These are phyloP conservation scores for Microcyclospora tardicrescens DNA, from an alignment of 2,329 filamentous ascomycete genomes.

Conservation along the genomic window DNA sequence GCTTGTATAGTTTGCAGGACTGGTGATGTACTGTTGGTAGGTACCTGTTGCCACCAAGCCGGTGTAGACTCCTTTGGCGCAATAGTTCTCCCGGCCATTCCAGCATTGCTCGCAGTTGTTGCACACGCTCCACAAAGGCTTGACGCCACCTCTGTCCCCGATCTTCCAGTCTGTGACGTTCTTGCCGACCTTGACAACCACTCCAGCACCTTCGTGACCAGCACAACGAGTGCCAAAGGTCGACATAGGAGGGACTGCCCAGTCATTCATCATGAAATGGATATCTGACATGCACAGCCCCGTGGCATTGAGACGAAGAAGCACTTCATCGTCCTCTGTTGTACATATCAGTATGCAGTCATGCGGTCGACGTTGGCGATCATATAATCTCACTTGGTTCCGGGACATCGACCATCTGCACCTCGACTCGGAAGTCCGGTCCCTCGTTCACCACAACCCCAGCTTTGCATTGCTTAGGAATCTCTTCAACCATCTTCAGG, in stretches of 20 bases:
- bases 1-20: constrained; percentile 42
- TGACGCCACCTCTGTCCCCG: constrained; percentile 39
- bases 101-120: constrained; percentile 37
- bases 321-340: constrained; percentile 34
- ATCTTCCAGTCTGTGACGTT: constrained; percentile 41
- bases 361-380: background rate
- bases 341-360: background rate
- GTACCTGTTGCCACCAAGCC: constrained; percentile 35
- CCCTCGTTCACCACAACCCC: constrained; percentile 40
- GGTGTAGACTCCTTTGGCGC: constrained; percentile 32
- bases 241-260: constrained; percentile 36
- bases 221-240: constrained; percentile 19
- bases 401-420: constrained; percentile 37
- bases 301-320: constrained; percentile 45
- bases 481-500: constrained; percentile 18
- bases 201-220: constrained; percentile 43
- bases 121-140: constrained; percentile 41
- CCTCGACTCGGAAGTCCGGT: constrained; percentile 35
- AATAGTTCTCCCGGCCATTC: constrained; percentile 42
- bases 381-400: constrained; percentile 28
- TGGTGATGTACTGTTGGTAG: constrained; percentile 47
- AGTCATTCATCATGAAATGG: constrained; percentile 45
- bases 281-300: constrained; percentile 47
- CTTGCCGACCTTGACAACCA: constrained; percentile 43
- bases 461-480: constrained; percentile 39